Conservation (phyloP, 2,329 filamentous ascomycete genomes). For the Calonectria multiphialidica region DNA sequence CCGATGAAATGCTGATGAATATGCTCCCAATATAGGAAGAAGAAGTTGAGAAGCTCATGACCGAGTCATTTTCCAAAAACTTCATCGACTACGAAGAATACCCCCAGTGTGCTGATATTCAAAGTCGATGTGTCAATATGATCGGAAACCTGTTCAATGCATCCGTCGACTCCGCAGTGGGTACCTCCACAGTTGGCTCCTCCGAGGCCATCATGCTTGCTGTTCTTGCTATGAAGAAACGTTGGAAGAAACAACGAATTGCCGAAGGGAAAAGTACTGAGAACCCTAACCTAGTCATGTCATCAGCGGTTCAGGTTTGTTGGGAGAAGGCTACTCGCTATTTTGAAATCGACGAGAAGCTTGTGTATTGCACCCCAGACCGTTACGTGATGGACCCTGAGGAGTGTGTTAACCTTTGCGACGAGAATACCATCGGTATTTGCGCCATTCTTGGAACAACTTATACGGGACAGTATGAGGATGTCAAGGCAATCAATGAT, state of each 20-base stretch:
- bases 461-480: conserved; percentile 96
- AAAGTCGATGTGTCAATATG: conserved; percentile 93
- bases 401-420: conserved; percentile 71
- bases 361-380: conserved; percentile 72
- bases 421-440: conserved; percentile 88
- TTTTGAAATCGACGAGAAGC: conserved; percentile 94
- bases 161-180: conserved; percentile 78
- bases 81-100: conserved; percentile 94
- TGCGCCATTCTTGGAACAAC: conserved; percentile 92
- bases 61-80: conserved; percentile 92
- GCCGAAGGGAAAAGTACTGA: conserved; percentile 85
- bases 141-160: conserved; percentile 91
- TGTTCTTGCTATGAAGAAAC: conserved; percentile 93
- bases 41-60: conserved; percentile 96
- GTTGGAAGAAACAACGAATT: conserved; percentile 89
- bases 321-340: conserved; percentile 95
- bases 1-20: background rate
- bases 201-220: conserved; percentile 90
- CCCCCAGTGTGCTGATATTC: conserved; percentile 84
- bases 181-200: conserved; percentile 89
- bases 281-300: conserved; percentile 94
- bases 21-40: conserved; percentile 73
- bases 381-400: conserved; percentile 74
- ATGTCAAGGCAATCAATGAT: conserved; percentile 92
- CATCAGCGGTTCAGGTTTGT: conserved; percentile 94